A percentile compares a stretch with the other conserved stretches of the same genome.
Evolutionary conservation across 495 filamentous ascomycete genomes (phyloP).

Genomic region (Daldinia loculata): DNA sequence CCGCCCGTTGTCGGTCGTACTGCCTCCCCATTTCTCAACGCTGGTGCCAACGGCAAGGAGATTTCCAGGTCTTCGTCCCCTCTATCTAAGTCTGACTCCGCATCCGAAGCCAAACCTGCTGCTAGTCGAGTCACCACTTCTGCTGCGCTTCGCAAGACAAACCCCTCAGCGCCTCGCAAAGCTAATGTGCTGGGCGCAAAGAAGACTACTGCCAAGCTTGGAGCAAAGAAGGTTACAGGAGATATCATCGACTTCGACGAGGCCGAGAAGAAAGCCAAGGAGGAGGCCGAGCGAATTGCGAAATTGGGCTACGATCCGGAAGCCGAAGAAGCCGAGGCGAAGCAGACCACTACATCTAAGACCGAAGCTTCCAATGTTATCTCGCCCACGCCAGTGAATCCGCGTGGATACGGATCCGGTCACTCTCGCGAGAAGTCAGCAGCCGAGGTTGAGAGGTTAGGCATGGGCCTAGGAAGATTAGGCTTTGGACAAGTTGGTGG

Average conservation of each 20-base stretch:
- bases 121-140: conserved; percentile 78
- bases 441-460: conserved; percentile 84
- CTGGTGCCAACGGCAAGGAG: conserved; percentile 73
- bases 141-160: conserved; percentile 77
- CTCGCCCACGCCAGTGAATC: conserved; percentile 78
- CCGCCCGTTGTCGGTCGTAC: conserved; percentile 86
- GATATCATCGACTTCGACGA: conserved; percentile 94
- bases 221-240: conserved; percentile 84
- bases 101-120: conserved; percentile 53
- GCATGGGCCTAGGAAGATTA: conserved; percentile 86
- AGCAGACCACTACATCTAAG: conserved; percentile 57
- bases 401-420: conserved; percentile 69
- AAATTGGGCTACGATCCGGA: conserved; percentile 98
- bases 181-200: conserved; percentile 87
- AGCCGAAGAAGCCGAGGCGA: conserved; percentile 74
- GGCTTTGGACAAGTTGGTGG: conserved; percentile 90
- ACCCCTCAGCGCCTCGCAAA: conserved; percentile 72
- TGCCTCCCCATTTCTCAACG: conserved; percentile 85
- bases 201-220: conserved; percentile 80
- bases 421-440: conserved; percentile 65
- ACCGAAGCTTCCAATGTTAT: conserved; percentile 66
- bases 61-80: conserved; percentile 81
- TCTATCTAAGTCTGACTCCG: conserved; percentile 66
- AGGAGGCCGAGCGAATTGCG: conserved; percentile 95
- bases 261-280: conserved; percentile 94